These are phyloP conservation scores for Paecilomyces formosus DNA, from an alignment of 2,329 filamentous ascomycete genomes.

Conservation along the genomic window DNA sequence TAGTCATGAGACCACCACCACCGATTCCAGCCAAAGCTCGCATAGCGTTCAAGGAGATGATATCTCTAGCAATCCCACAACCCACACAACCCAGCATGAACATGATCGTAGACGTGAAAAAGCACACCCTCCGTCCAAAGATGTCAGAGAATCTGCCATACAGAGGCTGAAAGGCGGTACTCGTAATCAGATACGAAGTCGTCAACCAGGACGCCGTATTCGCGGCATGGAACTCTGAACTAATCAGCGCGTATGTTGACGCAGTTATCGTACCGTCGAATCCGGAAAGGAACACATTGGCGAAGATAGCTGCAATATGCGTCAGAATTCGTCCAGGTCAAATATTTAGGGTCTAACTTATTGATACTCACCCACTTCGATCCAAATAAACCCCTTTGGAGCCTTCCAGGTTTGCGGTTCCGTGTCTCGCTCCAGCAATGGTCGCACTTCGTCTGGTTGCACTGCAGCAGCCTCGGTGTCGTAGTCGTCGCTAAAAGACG, in stretches of 20 bases:
- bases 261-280: slow-evolving; percentile 41
- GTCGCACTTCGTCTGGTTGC: not conserved
- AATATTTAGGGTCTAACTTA: not conserved
- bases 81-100: slow-evolving; percentile 61
- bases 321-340: not conserved
- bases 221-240: slow-evolving; percentile 41
- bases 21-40: slow-evolving; percentile 65
- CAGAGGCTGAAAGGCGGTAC: slow-evolving; percentile 62
- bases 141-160: slow-evolving; percentile 68
- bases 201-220: slow-evolving; percentile 44
- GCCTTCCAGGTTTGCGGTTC: slow-evolving; percentile 36
- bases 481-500: not conserved
- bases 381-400: slow-evolving; percentile 49
- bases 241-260: slow-evolving; percentile 37
- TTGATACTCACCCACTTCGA: slow-evolving; percentile 41
- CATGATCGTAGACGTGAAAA: slow-evolving; percentile 55
- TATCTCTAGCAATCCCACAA: slow-evolving; percentile 60
- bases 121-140: slow-evolving; percentile 53
- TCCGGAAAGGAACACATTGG: slow-evolving; percentile 57
- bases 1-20: slow-evolving; percentile 62
- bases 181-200: slow-evolving; percentile 60
- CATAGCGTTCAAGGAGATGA: slow-evolving; percentile 64
- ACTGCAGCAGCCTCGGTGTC: not conserved
- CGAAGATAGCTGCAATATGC: slow-evolving; percentile 45
- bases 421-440: not conserved